Conservation (phyloP, 2,329 filamentous ascomycete genomes). For the Thelonectria olida region DNA sequence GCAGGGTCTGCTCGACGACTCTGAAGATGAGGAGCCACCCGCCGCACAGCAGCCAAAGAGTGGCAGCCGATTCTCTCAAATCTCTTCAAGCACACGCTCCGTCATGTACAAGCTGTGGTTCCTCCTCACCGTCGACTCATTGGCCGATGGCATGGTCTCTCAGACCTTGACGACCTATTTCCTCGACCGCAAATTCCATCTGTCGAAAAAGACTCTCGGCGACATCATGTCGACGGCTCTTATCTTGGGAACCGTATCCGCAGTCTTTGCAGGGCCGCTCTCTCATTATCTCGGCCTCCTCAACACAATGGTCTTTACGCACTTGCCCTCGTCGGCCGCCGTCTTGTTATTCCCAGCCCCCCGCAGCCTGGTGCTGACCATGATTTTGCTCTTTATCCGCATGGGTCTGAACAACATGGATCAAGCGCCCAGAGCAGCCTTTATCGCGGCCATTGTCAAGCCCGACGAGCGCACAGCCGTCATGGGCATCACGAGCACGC, state of each 20-base stretch:
- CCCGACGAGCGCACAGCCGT: slow-evolving; percentile 73
- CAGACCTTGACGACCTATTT: slow-evolving; percentile 68
- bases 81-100: slow-evolving; percentile 64
- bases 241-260: slow-evolving; percentile 62
- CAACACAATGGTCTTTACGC: slow-evolving; percentile 72
- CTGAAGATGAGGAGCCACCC: slow-evolving; percentile 20
- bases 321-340: slow-evolving; percentile 69
- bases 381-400: slow-evolving; percentile 65
- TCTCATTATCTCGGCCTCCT: slow-evolving; percentile 67
- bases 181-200: slow-evolving; percentile 64
- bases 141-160: slow-evolving; percentile 72
- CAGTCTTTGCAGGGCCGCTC: slow-evolving; percentile 66
- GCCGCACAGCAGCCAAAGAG: slow-evolving; percentile 34
- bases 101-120: slow-evolving; percentile 74
- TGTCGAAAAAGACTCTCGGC: slow-evolving; percentile 66
- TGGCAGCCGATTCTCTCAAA: slow-evolving; percentile 57
- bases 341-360: slow-evolving; percentile 69
- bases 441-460: slow-evolving; percentile 73
- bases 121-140: slow-evolving; percentile 69
- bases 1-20: slow-evolving; percentile 39
- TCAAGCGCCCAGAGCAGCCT: slow-evolving; percentile 71
- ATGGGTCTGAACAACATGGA: slow-evolving; percentile 75
- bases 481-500: slow-evolving; percentile 73
- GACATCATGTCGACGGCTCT: slow-evolving; percentile 65
- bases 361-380: slow-evolving; percentile 58